phyloP scores from a whole-genome alignment of 441 rosid species.

The Erodium moschatum region DNA sequence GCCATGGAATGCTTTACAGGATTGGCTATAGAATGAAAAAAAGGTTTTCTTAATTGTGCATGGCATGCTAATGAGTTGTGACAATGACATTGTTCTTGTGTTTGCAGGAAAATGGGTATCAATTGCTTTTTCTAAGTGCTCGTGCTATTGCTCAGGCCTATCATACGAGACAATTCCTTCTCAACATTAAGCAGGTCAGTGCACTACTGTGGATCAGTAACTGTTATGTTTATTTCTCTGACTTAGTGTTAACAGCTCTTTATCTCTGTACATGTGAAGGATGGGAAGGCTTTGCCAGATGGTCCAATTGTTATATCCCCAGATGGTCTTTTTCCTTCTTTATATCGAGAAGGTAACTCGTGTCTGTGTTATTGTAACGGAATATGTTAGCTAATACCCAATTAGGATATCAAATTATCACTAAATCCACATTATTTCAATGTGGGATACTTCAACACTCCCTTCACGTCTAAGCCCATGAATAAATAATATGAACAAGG shows the following conservation, averaged over 20 bases:
- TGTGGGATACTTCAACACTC: no score
- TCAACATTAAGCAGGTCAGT: constrained; percentile 84
- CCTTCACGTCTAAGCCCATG: no score
- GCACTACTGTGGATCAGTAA: background rate
- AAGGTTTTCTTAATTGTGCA: background rate
- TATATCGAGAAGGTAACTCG: constrained; percentile 76
- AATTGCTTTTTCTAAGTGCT: constrained; percentile 86
- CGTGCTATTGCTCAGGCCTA: constrained; percentile 98
- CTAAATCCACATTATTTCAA: no score
- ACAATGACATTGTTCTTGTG: constrained; percentile 13
- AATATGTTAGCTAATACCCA: no score
- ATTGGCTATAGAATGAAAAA: constrained; percentile 1
- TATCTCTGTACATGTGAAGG: constrained; percentile 33
- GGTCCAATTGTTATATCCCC: constrained; percentile 98
- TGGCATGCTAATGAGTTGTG: constrained; percentile 6
- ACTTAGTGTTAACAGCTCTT: background rate
- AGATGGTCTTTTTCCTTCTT: constrained; percentile 90
- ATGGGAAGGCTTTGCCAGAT: constrained; percentile 89
- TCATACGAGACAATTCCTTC: constrained; percentile 69
- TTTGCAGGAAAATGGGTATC: constrained; percentile 90
- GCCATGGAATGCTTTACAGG: constrained; percentile 3
- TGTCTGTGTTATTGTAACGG: background rate
- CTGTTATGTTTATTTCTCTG: background rate
- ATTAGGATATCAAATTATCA: no score
- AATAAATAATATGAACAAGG: no score